Conservation (phyloP, 176 grass and related monocot genomes). For the Puya raimondii region DNA sequence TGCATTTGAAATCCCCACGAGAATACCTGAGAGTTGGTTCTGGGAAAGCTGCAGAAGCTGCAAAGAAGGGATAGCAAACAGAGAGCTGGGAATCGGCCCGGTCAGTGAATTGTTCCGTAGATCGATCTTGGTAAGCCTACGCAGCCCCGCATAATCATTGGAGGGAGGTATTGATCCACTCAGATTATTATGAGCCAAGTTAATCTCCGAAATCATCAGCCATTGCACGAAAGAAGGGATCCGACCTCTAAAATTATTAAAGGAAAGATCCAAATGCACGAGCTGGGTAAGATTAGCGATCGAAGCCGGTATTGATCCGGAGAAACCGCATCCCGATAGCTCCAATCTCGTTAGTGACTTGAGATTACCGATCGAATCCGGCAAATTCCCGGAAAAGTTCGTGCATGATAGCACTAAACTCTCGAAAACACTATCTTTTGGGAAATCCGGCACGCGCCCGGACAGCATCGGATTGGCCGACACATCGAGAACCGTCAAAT, state of each 20-base stretch:
- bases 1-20: constrained; percentile 6
- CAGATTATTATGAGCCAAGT: constrained; percentile 31
- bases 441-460: constrained; percentile 16
- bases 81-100: constrained; percentile 25
- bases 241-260: constrained; percentile 36
- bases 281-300: constrained; percentile 36
- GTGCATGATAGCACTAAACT: constrained; percentile 13
- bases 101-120: constrained; percentile 30
- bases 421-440: constrained; percentile 13
- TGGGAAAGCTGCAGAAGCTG: constrained; percentile 18
- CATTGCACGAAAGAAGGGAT: constrained; percentile 27
- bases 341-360: constrained; percentile 28
- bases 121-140: constrained; percentile 16
- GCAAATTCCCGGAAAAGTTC: constrained; percentile 24
- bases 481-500: constrained; percentile 31
- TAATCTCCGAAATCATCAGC: constrained; percentile 13
- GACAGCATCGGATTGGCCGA: constrained; percentile 26
- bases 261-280: constrained; percentile 23
- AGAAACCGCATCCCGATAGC: constrained; percentile 25
- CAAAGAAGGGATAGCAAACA: constrained; percentile 38
- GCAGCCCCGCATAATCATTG: constrained; percentile 2
- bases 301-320: constrained; percentile 28
- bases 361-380: constrained; percentile 16
- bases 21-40: constrained; percentile 28
- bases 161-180: constrained; percentile 18